Evolutionary conservation across 2,329 filamentous ascomycete species (phyloP), one percentile per base, ranked within the genome.

Genomic region (Chalaropsis ovoidea): DNA sequence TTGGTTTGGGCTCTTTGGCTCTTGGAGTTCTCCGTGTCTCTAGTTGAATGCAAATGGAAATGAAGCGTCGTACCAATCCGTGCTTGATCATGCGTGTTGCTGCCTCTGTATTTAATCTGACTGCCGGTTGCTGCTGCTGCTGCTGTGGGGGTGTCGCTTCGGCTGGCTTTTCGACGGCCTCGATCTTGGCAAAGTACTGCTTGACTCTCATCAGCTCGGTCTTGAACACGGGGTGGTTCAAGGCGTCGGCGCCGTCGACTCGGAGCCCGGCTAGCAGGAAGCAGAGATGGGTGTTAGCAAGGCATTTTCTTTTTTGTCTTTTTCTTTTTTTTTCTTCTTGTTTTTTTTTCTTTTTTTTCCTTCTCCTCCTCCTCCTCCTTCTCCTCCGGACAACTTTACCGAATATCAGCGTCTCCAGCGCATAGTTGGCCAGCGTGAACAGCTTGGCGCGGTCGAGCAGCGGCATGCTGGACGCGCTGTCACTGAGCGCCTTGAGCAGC

Each of bases 391-490:
- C 22, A 47, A 41, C 73, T 83, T 69, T 76, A 91, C 89, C 88
- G 75, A 95, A 97, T 7, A 99, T 78, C 10, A 96, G 78, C 0
- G 92, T 95, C 72, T 97, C 93, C 69, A 99, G 86, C 0, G 92
- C 83, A 74, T 97, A 99, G 19, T 90, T 88, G 63, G 87, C 81
- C 22, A 95, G 80, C n/a, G 94, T 86, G 73, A 95, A 90, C 67
- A 96, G 85, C 77, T 97, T 96, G 7, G 94, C 91, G 77, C 90
- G 92, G 78, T 97, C 93, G 68, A 99, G 81, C n/a, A 97, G 81
- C 1, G 93, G 92, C 35, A 97, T 80, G 73, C 90, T 90, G 65
- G 85, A 86, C 4, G 90, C 85, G 66, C 84, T 82, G 49, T 86
- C 83, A 62, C 84, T 79, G 54, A 96, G 77, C 62, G 81, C 80